Percentiles rank a stretch among this genome's conserved stretches.
Evolutionary conservation across 768 basidiomycete species (phyloP).

Genomic region (Lepiota brunneoincarnata): DNA sequence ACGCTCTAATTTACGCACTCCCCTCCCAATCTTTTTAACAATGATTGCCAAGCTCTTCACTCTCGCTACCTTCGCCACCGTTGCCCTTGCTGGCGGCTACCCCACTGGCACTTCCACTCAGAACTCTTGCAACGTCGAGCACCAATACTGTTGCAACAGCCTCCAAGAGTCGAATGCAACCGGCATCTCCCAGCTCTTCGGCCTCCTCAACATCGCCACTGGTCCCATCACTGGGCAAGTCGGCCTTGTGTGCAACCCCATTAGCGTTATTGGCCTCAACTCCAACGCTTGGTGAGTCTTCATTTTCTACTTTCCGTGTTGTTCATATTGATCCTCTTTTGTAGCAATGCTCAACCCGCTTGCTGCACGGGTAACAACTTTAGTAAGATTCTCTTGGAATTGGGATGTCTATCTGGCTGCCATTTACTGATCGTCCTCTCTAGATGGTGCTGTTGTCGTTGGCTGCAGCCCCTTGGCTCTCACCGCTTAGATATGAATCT

Average conservation of each 20-base stretch:
- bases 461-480: not conserved
- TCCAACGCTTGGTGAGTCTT: constrained; percentile 4
- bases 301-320: not conserved
- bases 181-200: not conserved
- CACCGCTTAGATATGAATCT: not conserved
- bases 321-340: not conserved
- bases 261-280: not conserved
- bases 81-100: no score
- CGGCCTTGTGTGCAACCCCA: constrained; percentile 5
- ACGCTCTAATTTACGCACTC: no score
- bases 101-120: not conserved
- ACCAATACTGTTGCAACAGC: not conserved
- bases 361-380: constrained; percentile 5
- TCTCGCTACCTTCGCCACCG: no score
- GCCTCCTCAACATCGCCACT: not conserved
- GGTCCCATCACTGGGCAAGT: not conserved
- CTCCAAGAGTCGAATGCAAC: no score
- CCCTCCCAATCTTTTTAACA: no score
- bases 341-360: constrained; percentile 4
- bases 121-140: not conserved
- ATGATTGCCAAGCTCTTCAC: no score
- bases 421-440: not conserved
- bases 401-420: not conserved
- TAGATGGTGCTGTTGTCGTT: not conserved
- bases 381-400: not conserved